These are phyloP conservation scores for Leccinum ochraceum DNA, from an alignment of 768 basidiomycete genomes.

Conservation along the genomic window DNA sequence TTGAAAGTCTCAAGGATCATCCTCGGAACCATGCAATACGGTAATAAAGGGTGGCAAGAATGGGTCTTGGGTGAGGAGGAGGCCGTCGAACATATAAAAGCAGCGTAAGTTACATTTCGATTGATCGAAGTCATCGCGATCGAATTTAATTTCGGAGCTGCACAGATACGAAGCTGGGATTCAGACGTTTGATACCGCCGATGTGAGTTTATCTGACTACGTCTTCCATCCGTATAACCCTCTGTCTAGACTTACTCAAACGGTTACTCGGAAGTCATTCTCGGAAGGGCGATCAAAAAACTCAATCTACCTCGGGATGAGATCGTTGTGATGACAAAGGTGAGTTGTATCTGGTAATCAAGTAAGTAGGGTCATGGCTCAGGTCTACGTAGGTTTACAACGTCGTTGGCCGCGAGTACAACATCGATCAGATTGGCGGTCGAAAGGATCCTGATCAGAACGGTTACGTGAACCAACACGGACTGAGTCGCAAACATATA, in stretches of 20 bases:
- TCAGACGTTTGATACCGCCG: slow-evolving; percentile 38
- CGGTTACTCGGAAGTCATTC: slow-evolving; percentile 62
- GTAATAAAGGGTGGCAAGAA: slow-evolving; percentile 47
- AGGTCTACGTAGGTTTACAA: slow-evolving; percentile 41
- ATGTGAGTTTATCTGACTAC: slow-evolving; percentile 22
- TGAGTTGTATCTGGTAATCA: slow-evolving; percentile 16
- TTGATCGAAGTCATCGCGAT: neutral
- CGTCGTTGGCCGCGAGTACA: slow-evolving; percentile 30
- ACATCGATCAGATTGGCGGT: slow-evolving; percentile 10
- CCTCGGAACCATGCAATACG: slow-evolving; percentile 51
- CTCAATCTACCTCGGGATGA: slow-evolving; percentile 68
- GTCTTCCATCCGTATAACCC: slow-evolving; percentile 1
- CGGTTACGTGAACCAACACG: slow-evolving; percentile 51
- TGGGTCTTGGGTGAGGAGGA: slow-evolving; percentile 54
- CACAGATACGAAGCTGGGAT: slow-evolving; percentile 37
- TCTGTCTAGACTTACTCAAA: slow-evolving; percentile 57
- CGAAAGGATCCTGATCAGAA: slow-evolving; percentile 34
- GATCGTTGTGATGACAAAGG: slow-evolving; percentile 80
- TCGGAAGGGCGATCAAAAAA: slow-evolving; percentile 72
- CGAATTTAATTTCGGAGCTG: neutral
- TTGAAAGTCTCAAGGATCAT: slow-evolving; percentile 53
- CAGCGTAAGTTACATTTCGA: slow-evolving; percentile 37
- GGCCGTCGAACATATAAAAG: slow-evolving; percentile 46
- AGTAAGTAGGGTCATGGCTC: neutral
- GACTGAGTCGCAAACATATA: slow-evolving; percentile 55